These are phyloP conservation scores for Venturia aucupariae DNA, from an alignment of 2,329 filamentous ascomycete species.

Conservation along the genomic window DNA sequence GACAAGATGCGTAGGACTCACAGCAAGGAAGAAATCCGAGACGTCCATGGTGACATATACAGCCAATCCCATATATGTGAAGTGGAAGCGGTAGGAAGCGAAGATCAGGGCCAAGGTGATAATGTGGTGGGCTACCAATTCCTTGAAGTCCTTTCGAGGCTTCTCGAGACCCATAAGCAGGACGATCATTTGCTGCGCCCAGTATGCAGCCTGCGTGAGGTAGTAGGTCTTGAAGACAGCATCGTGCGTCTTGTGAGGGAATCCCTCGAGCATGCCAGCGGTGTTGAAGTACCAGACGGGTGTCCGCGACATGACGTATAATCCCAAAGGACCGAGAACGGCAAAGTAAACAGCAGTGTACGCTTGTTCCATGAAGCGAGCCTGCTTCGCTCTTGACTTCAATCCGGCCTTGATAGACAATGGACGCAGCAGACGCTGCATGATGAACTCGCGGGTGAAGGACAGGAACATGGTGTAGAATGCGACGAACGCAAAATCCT, in stretches of 20 bases:
- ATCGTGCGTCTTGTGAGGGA: constrained; percentile 74
- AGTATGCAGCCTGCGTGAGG: constrained; percentile 87
- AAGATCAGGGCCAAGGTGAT: constrained; percentile 77
- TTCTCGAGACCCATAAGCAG: constrained; percentile 81
- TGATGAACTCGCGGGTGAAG: constrained; percentile 91
- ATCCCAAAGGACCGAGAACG: constrained; percentile 69
- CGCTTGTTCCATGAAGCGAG: constrained; percentile 90
- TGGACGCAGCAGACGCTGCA: constrained; percentile 79
- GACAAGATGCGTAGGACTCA: constrained; percentile 38
- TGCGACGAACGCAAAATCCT: constrained; percentile 75
- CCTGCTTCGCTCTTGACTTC: constrained; percentile 64
- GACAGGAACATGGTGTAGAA: constrained; percentile 88
- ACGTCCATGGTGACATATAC: constrained; percentile 95
- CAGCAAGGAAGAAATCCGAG: constrained; percentile 89
- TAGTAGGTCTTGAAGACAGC: constrained; percentile 91
- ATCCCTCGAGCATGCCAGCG: constrained; percentile 77
- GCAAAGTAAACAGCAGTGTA: constrained; percentile 91
- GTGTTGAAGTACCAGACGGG: constrained; percentile 96
- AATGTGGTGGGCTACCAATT: constrained; percentile 84
- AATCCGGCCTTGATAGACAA: constrained; percentile 63
- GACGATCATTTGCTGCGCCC: constrained; percentile 89
- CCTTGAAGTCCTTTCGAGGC: constrained; percentile 88
- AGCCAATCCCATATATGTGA: constrained; percentile 86
- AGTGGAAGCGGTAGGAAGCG: constrained; percentile 90
- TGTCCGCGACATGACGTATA: constrained; percentile 87